phyloP scores from a whole-genome alignment of 2,329 filamentous ascomycete genomes.

The Raffaelea albimanens region DNA sequence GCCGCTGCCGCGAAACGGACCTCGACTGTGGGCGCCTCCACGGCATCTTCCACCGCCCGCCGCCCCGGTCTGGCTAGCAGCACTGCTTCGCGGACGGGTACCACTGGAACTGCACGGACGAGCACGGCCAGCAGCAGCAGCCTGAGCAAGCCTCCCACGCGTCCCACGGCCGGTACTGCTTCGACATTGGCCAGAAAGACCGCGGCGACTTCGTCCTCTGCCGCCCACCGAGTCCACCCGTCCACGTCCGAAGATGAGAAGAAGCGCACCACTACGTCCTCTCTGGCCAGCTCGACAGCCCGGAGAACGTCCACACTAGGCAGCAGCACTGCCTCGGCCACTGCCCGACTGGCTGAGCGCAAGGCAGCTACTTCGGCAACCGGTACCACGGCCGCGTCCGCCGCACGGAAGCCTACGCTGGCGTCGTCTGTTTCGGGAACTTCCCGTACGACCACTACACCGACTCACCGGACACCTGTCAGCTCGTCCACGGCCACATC shows the following conservation, averaged over 20 bases:
- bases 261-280: conserved; percentile 18
- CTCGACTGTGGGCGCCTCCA: conserved; percentile 6
- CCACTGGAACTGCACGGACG: conserved; percentile 17
- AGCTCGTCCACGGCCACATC: conserved; percentile 26
- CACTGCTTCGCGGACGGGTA: conserved; percentile 20
- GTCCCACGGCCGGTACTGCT: conserved; percentile 18
- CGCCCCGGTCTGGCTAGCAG: conserved; percentile 16
- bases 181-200: conserved; percentile 19
- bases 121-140: conserved; percentile 14
- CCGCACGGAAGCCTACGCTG: conserved; percentile 21
- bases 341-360: background rate
- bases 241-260: conserved; percentile 28
- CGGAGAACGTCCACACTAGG: conserved; percentile 24
- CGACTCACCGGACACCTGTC: conserved; percentile 19
- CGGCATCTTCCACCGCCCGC: conserved; percentile 12
- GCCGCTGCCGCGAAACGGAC: conserved; percentile 15
- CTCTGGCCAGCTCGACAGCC: conserved; percentile 10
- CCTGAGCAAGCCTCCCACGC: conserved; percentile 21
- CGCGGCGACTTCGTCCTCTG: conserved; percentile 19
- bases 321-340: background rate
- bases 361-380: background rate
- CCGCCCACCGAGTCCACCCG: conserved; percentile 22
- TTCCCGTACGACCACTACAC: conserved; percentile 13
- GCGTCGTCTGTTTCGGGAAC: conserved; percentile 5
- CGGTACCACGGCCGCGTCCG: conserved; percentile 15